Conservation (phyloP, 768 basidiomycete species). For the Lactifluus subvellereus region DNA sequence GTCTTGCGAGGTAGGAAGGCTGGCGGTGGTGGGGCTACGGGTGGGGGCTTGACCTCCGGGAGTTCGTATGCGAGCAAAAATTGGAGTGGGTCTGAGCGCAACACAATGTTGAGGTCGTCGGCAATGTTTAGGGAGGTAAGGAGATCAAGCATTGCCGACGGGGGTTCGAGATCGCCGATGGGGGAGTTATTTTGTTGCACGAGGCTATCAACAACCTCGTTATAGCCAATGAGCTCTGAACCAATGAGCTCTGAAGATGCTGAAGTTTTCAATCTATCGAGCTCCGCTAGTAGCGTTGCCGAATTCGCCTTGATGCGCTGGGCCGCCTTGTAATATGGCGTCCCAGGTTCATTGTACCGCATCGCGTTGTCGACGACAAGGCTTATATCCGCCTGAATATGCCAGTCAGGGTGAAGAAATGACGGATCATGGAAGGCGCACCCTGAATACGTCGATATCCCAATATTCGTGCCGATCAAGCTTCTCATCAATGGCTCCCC, state of each 20-base stretch:
- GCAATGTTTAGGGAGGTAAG: conserved; percentile 52
- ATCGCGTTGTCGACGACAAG: conserved; percentile 85
- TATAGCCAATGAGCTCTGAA: conserved; percentile 3
- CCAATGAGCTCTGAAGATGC: conserved; percentile 13
- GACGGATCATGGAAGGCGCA: conserved; percentile 24
- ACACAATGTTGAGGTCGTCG: conserved; percentile 47
- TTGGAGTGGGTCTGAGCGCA: conserved; percentile 53
- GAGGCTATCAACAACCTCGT: neutral
- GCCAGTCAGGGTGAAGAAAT: neutral
- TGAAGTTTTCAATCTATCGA: conserved; percentile 31
- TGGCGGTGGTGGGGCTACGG: conserved; percentile 45
- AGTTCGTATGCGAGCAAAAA: conserved; percentile 68
- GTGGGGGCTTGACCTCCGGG: conserved; percentile 53
- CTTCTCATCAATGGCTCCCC: conserved; percentile 74
- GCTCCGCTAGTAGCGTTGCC: conserved; percentile 39
- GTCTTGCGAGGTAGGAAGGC: conserved; percentile 36
- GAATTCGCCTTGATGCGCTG: conserved; percentile 47
- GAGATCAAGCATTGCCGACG: conserved; percentile 49
- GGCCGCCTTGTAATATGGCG: conserved; percentile 65
- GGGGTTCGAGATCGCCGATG: conserved; percentile 73
- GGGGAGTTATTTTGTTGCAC: neutral
- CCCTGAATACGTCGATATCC: conserved; percentile 70
- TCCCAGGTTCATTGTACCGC: conserved; percentile 76
- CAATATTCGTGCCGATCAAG: conserved; percentile 80
- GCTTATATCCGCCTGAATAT: conserved; percentile 65